A percentile compares a stretch with the other conserved stretches of the same genome.
Evolutionary conservation across 2,329 filamentous ascomycete genomes (phyloP).

Genomic region (Botrytis hyacinthi): DNA sequence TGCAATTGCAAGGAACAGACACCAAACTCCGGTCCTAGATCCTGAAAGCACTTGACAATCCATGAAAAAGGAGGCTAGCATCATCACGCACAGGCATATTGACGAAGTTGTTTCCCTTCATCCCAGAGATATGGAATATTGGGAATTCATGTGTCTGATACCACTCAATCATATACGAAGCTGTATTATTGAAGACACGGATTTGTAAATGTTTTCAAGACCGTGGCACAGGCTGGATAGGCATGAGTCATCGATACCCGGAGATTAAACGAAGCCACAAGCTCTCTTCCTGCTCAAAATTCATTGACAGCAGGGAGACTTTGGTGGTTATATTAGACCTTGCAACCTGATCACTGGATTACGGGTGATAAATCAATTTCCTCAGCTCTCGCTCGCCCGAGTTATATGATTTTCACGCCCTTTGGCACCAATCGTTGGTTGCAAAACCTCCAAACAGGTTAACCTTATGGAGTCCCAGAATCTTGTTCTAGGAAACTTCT

Average conservation of each 20-base stretch:
- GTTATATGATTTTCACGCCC: not conserved
- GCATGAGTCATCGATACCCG: not conserved
- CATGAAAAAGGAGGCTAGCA: not conserved
- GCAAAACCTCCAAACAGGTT: not conserved
- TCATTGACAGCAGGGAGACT: not conserved
- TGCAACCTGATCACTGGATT: not conserved
- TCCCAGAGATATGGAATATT: not conserved
- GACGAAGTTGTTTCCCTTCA: not conserved
- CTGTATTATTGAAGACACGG: not conserved
- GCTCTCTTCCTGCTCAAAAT: not conserved
- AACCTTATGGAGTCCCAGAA: not conserved
- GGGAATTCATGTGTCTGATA: not conserved
- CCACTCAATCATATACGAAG: not conserved
- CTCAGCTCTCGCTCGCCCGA: not conserved
- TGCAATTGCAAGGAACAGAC: not conserved
- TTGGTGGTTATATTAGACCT: not conserved
- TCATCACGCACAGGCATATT: not conserved
- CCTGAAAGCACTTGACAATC: not conserved
- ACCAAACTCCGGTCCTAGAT: no score
- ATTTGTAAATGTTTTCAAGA: no score
- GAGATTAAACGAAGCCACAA: not conserved
- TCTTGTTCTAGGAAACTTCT: not conserved
- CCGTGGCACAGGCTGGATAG: not conserved
- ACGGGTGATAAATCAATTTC: not conserved
- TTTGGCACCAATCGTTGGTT: not conserved